These are phyloP conservation scores for Solanum virginianum DNA, from an alignment of 257 asterid species.

Conservation along the genomic window DNA sequence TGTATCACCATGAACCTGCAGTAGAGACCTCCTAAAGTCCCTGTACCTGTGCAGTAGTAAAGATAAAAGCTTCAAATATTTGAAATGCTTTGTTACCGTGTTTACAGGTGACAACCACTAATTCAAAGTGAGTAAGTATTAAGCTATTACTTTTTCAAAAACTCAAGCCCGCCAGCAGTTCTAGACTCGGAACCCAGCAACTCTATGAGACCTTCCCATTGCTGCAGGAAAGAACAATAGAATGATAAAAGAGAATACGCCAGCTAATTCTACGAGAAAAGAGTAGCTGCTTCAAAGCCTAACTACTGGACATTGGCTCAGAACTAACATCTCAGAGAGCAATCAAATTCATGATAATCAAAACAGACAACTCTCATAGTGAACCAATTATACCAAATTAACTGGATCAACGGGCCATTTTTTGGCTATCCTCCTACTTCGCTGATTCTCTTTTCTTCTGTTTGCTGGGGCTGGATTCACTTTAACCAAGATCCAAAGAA, in stretches of 20 bases:
- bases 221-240: conserved; percentile 31
- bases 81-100: neutral
- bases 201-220: conserved; percentile 97
- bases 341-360: neutral
- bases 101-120: neutral
- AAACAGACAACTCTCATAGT: neutral
- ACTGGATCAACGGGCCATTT: neutral
- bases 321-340: neutral
- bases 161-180: conserved; percentile 84
- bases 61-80: neutral
- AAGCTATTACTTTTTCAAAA: conserved; percentile 55
- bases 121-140: neutral
- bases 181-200: conserved; percentile 66
- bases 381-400: neutral
- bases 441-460: neutral
- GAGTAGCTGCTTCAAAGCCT: neutral
- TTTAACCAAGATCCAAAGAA: neutral
- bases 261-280: neutral
- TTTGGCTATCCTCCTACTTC: neutral
- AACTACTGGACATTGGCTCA: neutral
- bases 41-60: conserved; percentile 53
- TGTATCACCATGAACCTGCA: conserved; percentile 47
- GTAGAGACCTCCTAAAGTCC: conserved; percentile 75
- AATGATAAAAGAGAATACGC: neutral
- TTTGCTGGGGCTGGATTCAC: neutral